Base-by-base conservation (phyloP, 768 basidiomycete genomes). In the Tricholoma saponaceum region DNA sequence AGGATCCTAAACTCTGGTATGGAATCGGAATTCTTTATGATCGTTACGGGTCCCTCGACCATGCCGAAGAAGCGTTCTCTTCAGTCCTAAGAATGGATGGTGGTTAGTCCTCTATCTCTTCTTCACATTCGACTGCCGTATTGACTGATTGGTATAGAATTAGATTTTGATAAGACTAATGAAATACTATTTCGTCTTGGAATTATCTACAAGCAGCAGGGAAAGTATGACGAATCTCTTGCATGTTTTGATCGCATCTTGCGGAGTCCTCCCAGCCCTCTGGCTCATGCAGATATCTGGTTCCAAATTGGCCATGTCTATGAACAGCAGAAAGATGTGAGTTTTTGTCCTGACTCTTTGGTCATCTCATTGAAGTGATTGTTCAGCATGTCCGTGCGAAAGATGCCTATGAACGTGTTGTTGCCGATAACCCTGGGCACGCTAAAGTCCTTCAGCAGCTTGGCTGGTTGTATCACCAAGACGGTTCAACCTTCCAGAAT, bases 241-340 rank as follows among this genome's bases (percentile, higher is more conserved):
- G 82, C 83, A 54, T 98, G 97, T 75, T 98, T 98, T 77, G 92
- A 95, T 67, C 92, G 92, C 68, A 98, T 99, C 61, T 86, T 98
- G 54, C 90, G 91, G 60, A 95, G 92, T 67, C 97, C 97, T 3
- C 97, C 96, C 32, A 89, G 86, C 61, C 97, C 97, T 1, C 86
- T 99, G 30, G 96, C 95, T 14, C 91, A 95, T 64, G 91, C 94
- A 56, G 97, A 99, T 64, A 98, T 99, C 62, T 98, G 95, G 95
- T 98, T 98, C 84, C 97, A 99, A 75, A 97, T 99, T 59, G 97
- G 97, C 2, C 97, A 98, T 67, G 96, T 98, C 18, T 94, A 92
- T 66, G 97, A 98, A 72, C 95, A 97, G 69, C 92, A 96, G 72
- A 90, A 94, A 74, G 95, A 98, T 70, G 95, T 95, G 69, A 73